Evolutionary conservation across 805 yeast species (phyloP).

Genomic region (Hanseniaspora pseudoguilliermondii): DNA sequence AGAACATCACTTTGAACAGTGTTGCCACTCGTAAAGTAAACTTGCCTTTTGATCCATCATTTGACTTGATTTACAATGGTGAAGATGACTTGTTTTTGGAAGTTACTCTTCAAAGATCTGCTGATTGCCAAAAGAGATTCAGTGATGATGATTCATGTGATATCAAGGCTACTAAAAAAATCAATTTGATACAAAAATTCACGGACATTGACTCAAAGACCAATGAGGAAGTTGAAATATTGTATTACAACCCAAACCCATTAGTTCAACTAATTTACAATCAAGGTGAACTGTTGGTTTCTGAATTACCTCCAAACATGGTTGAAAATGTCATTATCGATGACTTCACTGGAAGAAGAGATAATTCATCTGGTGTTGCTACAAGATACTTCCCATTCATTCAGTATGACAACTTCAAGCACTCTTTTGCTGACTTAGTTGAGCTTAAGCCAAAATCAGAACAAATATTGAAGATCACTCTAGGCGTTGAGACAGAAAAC

Average conservation of each 20-base stretch:
- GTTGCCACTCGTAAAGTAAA: slow-evolving; percentile 8
- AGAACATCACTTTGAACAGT: slow-evolving; percentile 1
- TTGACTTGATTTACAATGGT: slow-evolving; percentile 21
- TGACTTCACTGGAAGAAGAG: slow-evolving; percentile 21
- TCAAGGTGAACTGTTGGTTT: slow-evolving; percentile 2
- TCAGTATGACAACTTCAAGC: slow-evolving; percentile 32
- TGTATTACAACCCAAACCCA: slow-evolving; percentile 8
- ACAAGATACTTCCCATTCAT: slow-evolving; percentile 29
- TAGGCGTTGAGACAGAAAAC: slow-evolving; percentile 1
- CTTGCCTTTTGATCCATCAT: slow-evolving; percentile 19
- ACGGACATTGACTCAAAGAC: slow-evolving; percentile 14
- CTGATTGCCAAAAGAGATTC: slow-evolving; percentile 16
- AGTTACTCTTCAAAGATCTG: slow-evolving; percentile 18
- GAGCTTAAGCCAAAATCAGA: slow-evolving; percentile 21
- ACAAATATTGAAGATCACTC: slow-evolving; percentile 14
- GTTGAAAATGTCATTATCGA: slow-evolving; percentile 7
- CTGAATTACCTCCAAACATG: neutral
- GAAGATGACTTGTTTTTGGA: slow-evolving; percentile 24
- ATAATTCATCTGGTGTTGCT: slow-evolving; percentile 23
- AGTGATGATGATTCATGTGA: slow-evolving; percentile 13
- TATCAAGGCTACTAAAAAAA: slow-evolving; percentile 17
- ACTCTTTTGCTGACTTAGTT: slow-evolving; percentile 26
- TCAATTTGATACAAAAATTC: slow-evolving; percentile 23
- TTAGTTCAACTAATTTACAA: slow-evolving; percentile 10
- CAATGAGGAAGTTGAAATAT: slow-evolving; percentile 2